Base-by-base conservation (phyloP, 2,329 filamentous ascomycete genomes). In the Trichoderma guizhouense region DNA sequence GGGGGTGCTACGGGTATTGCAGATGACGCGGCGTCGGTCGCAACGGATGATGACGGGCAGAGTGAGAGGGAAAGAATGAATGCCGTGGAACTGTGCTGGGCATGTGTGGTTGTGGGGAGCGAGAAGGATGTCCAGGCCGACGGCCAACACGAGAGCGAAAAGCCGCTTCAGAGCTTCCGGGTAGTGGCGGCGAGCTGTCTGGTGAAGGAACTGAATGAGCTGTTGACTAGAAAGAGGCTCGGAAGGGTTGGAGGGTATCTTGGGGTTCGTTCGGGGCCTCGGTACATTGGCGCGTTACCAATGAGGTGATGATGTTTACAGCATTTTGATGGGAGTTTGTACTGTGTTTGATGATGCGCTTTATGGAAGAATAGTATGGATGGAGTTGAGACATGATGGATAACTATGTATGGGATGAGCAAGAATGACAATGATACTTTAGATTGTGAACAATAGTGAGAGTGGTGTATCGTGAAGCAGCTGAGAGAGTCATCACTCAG, bases 151-250 rank as follows among this genome's bases (percentile, higher is more conserved):
- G 75, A 30, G 6, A 24, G 26, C 4, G 75, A 34, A 1, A 26
- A 21, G 28, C 73, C 77, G 39, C 74, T 83, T 9, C 62, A 79
- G 58, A 83, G 82, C 60, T 84, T 83, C 73, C 77, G 78, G 30
- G 77, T 83, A 1, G 77, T 83, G 58, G 81, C 82, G 2, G 82
- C 81, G 14, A 76, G 79, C 34, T 82, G 80, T 69, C 74, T 83
- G 32, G 69, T 81, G 4, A 78, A 75, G 57, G 79, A 81, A 71
- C 58, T 81, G 4, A 73, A 75, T 24, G 69, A 70, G 2, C 63
- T 77, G 24, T 53, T 75, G 15, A 69, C 67, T 36, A 69, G 30
- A 32, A 73, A 71, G 70, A 72, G 72, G 71, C 53, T 73, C 8
- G 63, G 69, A 11, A 58, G 55, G 28, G 73, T 74, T 1, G 77